Evolutionary conservation across 768 basidiomycete species (phyloP).

Genomic region (Glaciozyma martinii): DNA sequence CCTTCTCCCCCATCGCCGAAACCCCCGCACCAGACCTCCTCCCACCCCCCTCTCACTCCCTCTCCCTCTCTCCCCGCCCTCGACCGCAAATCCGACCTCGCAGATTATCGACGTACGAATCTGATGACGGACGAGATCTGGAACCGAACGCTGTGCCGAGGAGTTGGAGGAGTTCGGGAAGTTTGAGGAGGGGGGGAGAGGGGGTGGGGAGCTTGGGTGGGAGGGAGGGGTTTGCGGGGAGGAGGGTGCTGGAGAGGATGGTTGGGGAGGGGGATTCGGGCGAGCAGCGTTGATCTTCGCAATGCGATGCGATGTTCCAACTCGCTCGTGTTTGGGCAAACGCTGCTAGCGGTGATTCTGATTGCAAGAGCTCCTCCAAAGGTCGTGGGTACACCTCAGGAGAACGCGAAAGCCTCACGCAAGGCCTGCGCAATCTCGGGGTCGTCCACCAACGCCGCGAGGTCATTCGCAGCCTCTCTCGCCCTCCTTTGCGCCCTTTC

Average conservation of each 20-base stretch:
- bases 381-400: no score
- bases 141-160: not conserved
- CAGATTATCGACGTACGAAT: not conserved
- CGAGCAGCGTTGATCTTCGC: not conserved
- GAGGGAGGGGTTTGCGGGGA: not conserved
- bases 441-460: no score
- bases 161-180: not conserved
- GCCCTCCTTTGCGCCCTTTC: no score
- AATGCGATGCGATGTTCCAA: no score
- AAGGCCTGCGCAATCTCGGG: no score
- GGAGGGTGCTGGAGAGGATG: not conserved
- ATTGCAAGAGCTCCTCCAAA: no score
- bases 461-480: no score
- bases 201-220: no score
- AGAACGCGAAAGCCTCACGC: no score
- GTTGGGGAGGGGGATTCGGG: not conserved
- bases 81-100: no score
- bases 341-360: no score
- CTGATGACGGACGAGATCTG: not conserved
- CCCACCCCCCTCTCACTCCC: not conserved
- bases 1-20: not conserved
- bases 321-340: no score
- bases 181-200: not conserved
- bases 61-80: not conserved
- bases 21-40: not conserved